A percentile compares a stretch with the other conserved stretches of the same genome.
These are phyloP conservation scores for Salix exigua DNA, from an alignment of 345 rosid species.

Conservation along the genomic window DNA sequence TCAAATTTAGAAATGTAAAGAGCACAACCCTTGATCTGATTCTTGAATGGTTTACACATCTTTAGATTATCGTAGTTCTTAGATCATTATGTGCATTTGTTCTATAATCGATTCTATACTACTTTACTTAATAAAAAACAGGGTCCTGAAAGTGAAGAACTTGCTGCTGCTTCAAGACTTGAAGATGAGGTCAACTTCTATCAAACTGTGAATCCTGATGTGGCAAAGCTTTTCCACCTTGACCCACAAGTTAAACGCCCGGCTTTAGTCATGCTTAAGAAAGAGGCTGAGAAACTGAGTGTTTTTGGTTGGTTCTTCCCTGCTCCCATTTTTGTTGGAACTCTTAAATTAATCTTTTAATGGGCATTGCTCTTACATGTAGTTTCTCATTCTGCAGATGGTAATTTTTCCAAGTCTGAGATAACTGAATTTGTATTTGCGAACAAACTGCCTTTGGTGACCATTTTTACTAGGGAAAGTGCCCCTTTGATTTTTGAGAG, in stretches of 20 bases:
- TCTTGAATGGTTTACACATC: slow-evolving; percentile 1
- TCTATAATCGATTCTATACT: neutral
- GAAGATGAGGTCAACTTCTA: slow-evolving; percentile 93
- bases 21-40: neutral
- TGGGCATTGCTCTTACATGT: neutral
- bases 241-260: slow-evolving; percentile 77
- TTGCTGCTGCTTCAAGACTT: slow-evolving; percentile 77
- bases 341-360: slow-evolving; percentile 5
- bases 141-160: slow-evolving; percentile 81
- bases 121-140: slow-evolving; percentile 11
- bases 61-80: neutral
- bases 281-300: slow-evolving; percentile 77
- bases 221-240: slow-evolving; percentile 88
- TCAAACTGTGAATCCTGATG: slow-evolving; percentile 80
- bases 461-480: slow-evolving; percentile 70
- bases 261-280: slow-evolving; percentile 71
- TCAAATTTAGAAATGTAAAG: neutral
- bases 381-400: slow-evolving; percentile 50
- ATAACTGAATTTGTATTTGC: slow-evolving; percentile 64
- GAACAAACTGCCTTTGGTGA: slow-evolving; percentile 87
- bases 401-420: slow-evolving; percentile 70
- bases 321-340: neutral
- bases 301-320: slow-evolving; percentile 58
- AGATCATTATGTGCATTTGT: neutral
- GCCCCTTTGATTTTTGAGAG: slow-evolving; percentile 82